Evolutionary conservation across 148 eudicot genomes (phyloP).

Genomic region (Pouteria glomerata): DNA sequence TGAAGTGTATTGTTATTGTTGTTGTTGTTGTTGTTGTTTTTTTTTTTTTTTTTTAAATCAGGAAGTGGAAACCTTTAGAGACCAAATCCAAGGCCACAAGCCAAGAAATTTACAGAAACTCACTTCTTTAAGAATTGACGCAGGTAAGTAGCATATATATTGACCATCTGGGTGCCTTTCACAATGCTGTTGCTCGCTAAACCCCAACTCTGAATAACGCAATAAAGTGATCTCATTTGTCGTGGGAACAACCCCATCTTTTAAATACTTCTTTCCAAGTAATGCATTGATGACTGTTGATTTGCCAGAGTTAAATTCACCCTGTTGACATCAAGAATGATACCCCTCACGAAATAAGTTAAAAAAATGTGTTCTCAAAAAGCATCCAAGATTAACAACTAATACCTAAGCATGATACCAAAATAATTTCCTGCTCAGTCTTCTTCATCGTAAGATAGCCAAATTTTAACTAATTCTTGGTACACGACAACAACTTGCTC

Average conservation of each 20-base stretch:
- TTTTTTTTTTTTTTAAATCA: too few relatives aligned
- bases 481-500: neutral
- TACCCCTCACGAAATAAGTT: neutral
- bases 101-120: constrained; percentile 15
- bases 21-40: too few relatives aligned
- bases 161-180: constrained; percentile 92
- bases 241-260: constrained; percentile 95
- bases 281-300: constrained; percentile 93
- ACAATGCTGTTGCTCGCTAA: constrained; percentile 55
- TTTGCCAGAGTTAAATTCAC: constrained; percentile 96
- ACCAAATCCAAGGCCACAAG: neutral
- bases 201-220: constrained; percentile 58
- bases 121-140: constrained; percentile 79
- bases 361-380: neutral
- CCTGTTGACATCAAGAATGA: constrained; percentile 40
- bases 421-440: neutral
- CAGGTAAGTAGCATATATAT: constrained; percentile 74
- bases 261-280: constrained; percentile 74
- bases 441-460: neutral
- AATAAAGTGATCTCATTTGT: constrained; percentile 96
- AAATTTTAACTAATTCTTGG: neutral
- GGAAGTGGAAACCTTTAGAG: neutral
- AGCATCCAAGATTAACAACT: too few relatives aligned
- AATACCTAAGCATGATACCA: neutral
- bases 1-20: neutral